phyloP scores from a whole-genome alignment of 2,329 filamentous ascomycete genomes.

The Fusarium acutatum region DNA sequence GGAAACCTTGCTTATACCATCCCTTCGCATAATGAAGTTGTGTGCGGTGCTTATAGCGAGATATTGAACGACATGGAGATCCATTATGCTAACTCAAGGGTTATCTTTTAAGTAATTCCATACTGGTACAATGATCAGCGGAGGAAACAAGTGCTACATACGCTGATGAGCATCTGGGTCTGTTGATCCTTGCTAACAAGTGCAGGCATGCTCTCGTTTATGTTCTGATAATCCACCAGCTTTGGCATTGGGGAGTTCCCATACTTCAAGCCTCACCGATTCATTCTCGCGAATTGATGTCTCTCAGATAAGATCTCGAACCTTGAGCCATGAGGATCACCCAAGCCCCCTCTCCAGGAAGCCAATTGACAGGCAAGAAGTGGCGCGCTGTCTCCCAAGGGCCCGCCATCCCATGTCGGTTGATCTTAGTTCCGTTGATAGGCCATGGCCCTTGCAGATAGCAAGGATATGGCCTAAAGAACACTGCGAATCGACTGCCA shows the following conservation, averaged over 20 bases:
- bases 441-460: constrained; percentile 42
- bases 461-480: constrained; percentile 36
- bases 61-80: not conserved
- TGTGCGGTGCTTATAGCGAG: not conserved
- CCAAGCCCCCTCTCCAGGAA: constrained; percentile 29
- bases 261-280: not conserved
- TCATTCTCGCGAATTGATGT: not conserved
- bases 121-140: constrained; percentile 14
- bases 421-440: constrained; percentile 36
- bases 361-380: constrained; percentile 28
- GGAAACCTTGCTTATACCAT: not conserved
- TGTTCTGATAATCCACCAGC: not conserved
- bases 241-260: not conserved
- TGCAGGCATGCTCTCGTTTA: not conserved
- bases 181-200: constrained; percentile 4
- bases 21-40: not conserved
- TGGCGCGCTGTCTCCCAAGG: constrained; percentile 33
- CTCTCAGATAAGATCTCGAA: constrained; percentile 23
- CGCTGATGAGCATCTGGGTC: constrained; percentile 10
- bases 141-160: constrained; percentile 12
- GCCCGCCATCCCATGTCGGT: constrained; percentile 29
- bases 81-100: constrained; percentile 13
- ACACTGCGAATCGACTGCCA: constrained; percentile 26
- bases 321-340: constrained; percentile 14
- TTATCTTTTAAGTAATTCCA: not conserved